Base-by-base conservation (phyloP, 2,329 filamentous ascomycete species). In the Cladosporium austrohemisphaericum region DNA sequence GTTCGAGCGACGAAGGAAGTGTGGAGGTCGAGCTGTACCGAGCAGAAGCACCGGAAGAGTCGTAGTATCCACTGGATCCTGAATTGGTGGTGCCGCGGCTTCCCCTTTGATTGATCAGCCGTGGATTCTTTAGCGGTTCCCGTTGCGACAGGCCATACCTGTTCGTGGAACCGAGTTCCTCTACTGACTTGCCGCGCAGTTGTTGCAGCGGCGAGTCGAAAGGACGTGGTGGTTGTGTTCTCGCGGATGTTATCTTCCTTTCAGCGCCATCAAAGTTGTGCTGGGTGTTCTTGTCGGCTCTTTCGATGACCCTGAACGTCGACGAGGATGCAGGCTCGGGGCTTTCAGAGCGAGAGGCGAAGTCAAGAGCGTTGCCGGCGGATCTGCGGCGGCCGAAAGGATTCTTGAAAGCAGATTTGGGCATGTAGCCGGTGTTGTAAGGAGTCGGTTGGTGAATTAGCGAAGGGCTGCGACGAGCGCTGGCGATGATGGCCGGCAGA, bases 21-120 rank as follows among this genome's bases (percentile, higher is more conserved):
- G 76, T 79, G 6, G 77, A 79, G 5, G 77, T 75, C 23, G 75
- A 78, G 62, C 76, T 79, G 54, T 75, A 71, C 37, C 76, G 74
- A 35, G 73, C 72, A 32, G 76, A 78, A 13, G 66, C 64, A 37
- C 65, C 62, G 29, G 67, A 68, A 29, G 62, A 67, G 40, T 67
- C 65, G 61, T 67, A 65, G 54, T 69, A 67, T 44, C 68, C 68
- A 37, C 72, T 75, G 18, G 71, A 74, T 43, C 65, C 66, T 19
- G 74, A 76, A 49, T 71, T 69, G 38, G 73, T 66, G 35, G 73
- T 76, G 44, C 70, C 71, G 55, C 71, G 74, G 60, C 75, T 78
- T 50, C 69, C 71, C 58, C 69, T 76, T 60, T 58, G 58, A 51
- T 60, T 53, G 43, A 57, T 69, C 54, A 68, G 60, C 64, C 61